Evolutionary conservation across 352 stramenopile genomes (phyloP), one percentile per base, ranked within the genome.

Genomic region (Blastocystis hominis): DNA sequence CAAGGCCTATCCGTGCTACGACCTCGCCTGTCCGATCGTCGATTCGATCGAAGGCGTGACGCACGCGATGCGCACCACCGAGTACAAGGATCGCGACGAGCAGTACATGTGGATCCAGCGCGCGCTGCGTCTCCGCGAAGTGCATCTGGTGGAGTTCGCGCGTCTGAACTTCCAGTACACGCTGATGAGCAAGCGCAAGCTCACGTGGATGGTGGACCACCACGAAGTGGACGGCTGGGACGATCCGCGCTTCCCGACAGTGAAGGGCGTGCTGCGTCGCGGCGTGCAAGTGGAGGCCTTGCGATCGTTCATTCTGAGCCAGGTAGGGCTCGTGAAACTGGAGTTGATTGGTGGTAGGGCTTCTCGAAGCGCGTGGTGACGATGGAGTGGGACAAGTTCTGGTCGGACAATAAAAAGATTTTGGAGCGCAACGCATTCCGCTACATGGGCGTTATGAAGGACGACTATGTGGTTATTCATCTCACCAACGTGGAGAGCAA

Each of bases 321-420:
- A 99, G 90, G 96, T 87, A 72, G 20, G n/a, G 1, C 24, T 59
- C 50, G 50, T 59, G 10, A 13, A n/a, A 38, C 6, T n/a, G 3
- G 34, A 0, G 17, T 6, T 13, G 20, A 42, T 76, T n/a, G 53
- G n/a, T 10, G 17, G 20, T 87, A 87, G 77, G 77, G 77, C 30
- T 87, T 87, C 77, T 87, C 94, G 64, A 93, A 95, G 69, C 93
- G 95, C 86, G 95, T 98, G 86, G 96, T 97, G 38, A 96, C 98
- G 89, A 98, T 98, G 96, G 96, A 98, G 86, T 99, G 96, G 96
- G 95, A 97, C 92, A 98, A 98, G 90, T 98, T 99, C 89, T 99
- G 96, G 96, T 96, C 94, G 13, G 92, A 97, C 81, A 99, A 99
- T 93, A 99, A 99, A 92, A 95, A 96, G 78, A 93, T 98, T 86